Base-by-base conservation (phyloP, 2,329 filamentous ascomycete species). In the Claviceps sp. region DNA sequence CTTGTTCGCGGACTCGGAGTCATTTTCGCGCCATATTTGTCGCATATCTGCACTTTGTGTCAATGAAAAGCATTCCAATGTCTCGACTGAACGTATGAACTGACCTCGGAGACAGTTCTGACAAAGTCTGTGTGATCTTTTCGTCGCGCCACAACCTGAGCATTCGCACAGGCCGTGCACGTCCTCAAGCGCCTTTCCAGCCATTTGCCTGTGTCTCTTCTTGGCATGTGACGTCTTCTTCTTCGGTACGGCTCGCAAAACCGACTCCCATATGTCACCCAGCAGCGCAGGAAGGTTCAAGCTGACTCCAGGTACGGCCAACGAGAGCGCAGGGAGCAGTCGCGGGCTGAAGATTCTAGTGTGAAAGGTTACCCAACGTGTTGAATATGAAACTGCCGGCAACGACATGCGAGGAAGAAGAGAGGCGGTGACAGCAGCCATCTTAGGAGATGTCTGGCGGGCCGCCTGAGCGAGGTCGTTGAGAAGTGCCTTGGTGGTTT, bases 161-260 rank as follows among this genome's bases (percentile, higher is more conserved):
- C 93, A 98, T 63, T 82, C 87, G 72, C 89, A 95, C 59, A 98
- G 71, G 50, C 80, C 79, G 56, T 85, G 93, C 53, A 95, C 82
- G 65, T 98, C 93, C 71, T 95, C 87, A 60, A 98, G 70, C 45
- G 83, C 91, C 72, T 98, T 98, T 63, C 93, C 93, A 23, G 90
- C 91, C 83, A 97, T 86, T 65, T 95, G 89, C 62, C 94, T 82
- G 64, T 89, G 84, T 60, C 93, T 80, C 77, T 89, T 95, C 74
- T 93, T 95, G 75, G 88, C 88, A 68, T 98, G 88, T 43, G 91
- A 96, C 37, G 89, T 94, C 79, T 97, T 98, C 74, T 95, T 97
- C 78, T 98, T 98, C 5, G 93, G 93, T 16, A 97, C 93, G 1
- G 93, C 93, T 58, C 83, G 83, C 59, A 98, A 76, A 45, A 98